Evolutionary conservation across 2,329 filamentous ascomycete species (phyloP).

Genomic region (Colletotrichum neosansevieriae): DNA sequence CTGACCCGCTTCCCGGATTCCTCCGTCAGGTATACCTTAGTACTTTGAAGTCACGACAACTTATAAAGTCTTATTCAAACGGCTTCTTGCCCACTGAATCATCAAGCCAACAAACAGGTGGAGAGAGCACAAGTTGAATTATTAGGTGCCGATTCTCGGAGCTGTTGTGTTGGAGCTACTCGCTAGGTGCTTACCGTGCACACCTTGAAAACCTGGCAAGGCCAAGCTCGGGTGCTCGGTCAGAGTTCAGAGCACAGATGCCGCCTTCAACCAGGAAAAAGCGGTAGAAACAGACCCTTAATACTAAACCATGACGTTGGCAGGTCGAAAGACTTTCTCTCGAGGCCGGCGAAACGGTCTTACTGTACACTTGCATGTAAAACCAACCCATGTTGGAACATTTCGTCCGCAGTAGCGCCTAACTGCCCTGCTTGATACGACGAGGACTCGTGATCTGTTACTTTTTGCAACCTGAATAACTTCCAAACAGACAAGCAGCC

Average conservation of each 20-base stretch:
- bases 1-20: too few relatives aligned
- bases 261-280: slow-evolving; percentile 6
- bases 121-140: too few relatives aligned
- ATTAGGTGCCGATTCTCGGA: background rate
- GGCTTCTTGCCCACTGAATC: too few relatives aligned
- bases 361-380: slow-evolving; percentile 2
- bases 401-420: background rate
- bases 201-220: background rate
- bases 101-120: too few relatives aligned
- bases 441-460: slow-evolving; percentile 1
- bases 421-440: background rate
- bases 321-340: slow-evolving; percentile 15
- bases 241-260: slow-evolving; percentile 5
- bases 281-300: background rate
- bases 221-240: background rate
- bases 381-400: slow-evolving; percentile 2
- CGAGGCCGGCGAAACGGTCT: slow-evolving; percentile 7
- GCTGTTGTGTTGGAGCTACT: too few relatives aligned
- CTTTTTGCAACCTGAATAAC: too few relatives aligned
- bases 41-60: background rate
- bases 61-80: background rate
- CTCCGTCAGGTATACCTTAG: too few relatives aligned
- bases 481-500: background rate
- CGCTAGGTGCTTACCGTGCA: background rate
- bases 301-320: slow-evolving; percentile 1